Evolutionary conservation across 2,329 filamentous ascomycete species (phyloP), one percentile per base, ranked within the genome.

Genomic region (Purpureocillium takamizusanense): DNA sequence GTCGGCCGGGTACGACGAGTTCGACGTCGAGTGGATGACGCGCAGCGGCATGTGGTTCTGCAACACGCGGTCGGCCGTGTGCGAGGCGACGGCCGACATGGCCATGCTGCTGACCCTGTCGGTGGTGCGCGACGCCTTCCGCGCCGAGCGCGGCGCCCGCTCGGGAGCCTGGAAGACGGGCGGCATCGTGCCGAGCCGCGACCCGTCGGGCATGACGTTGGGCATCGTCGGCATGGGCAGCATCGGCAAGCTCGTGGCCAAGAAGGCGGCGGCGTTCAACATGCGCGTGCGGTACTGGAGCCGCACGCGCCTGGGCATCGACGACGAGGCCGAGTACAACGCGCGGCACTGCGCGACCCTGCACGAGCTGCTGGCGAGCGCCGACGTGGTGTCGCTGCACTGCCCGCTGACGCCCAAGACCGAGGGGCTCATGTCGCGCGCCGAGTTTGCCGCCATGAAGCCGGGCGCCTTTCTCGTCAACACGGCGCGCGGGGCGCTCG

Each of bases 71-170:
- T 63, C 77, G 42, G 73, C 70, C 0, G 70, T 71, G 1, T 65
- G 71, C 0, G 67, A 77, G 40, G 69, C 72, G 2, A 72, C 67
- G 0, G 67, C 68, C 1, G 67, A 71, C 32, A 67, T 71, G 62
- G 64, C 70, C 12, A 45, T 60, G 21, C 61, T 61, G 31, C 36
- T 62, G 0, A 47, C 39, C 1, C 37, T 62, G 1, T 52, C 55
- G 1, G 51, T 65, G 1, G 47, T 76, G 15, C 64, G 70, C 36
- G 67, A 75, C 41, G 61, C 67, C 1, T 60, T 49, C 4, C 48
- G 53, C 1, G 60, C 60, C 3, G 64, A 70, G 45, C 59, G 51
- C 34, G 55, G 51, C 10, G 48, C 57, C 0, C 50, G 61, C 2
- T 46, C 49, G 1, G 68, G 66, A 0, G 46, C 42, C 1, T 72